These are phyloP conservation scores for Scheffersomyces stambukii DNA, from an alignment of 1,139 yeast genomes.

Conservation along the genomic window DNA sequence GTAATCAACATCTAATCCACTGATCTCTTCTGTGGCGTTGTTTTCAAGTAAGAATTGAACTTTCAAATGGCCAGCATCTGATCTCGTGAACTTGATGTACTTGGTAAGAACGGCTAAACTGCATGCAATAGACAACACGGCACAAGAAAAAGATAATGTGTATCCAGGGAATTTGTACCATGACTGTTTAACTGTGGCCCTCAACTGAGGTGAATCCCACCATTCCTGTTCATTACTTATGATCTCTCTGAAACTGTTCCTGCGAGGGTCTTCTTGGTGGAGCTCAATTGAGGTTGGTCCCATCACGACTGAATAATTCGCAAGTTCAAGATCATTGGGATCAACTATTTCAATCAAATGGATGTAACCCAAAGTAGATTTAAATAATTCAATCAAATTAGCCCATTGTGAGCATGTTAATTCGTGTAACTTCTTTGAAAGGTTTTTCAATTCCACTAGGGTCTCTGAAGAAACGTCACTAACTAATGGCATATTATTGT, in stretches of 20 bases:
- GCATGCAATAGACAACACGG: constrained; percentile 22
- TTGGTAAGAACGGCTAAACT: constrained; percentile 25
- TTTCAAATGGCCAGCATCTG: constrained; percentile 4
- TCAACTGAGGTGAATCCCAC: constrained; percentile 23
- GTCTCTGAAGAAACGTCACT: constrained; percentile 16
- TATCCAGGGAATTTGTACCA: constrained; percentile 40
- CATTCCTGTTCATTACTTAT: constrained; percentile 11
- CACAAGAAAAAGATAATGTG: constrained; percentile 21
- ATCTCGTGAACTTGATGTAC: constrained; percentile 14
- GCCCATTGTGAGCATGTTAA: constrained; percentile 18
- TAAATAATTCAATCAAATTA: constrained; percentile 14
- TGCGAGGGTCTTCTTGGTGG: constrained; percentile 1
- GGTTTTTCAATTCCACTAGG: constrained; percentile 14
- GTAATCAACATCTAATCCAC: constrained; percentile 6
- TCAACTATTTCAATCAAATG: constrained; percentile 14
- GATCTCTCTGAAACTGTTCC: constrained; percentile 4
- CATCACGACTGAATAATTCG: constrained; percentile 7
- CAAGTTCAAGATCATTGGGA: constrained; percentile 15
- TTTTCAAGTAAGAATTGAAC: constrained; percentile 9
- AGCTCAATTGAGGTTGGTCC: constrained; percentile 8
- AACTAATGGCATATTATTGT: constrained; percentile 10
- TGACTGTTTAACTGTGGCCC: constrained; percentile 22
- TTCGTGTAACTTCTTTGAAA: constrained; percentile 15
- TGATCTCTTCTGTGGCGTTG: constrained; percentile 4
- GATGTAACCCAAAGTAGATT: constrained; percentile 12